A percentile compares a stretch with the other conserved stretches of the same genome.
These are phyloP conservation scores for Torulaspora delbrueckii DNA, from an alignment of 805 yeast genomes.

Conservation along the genomic window DNA sequence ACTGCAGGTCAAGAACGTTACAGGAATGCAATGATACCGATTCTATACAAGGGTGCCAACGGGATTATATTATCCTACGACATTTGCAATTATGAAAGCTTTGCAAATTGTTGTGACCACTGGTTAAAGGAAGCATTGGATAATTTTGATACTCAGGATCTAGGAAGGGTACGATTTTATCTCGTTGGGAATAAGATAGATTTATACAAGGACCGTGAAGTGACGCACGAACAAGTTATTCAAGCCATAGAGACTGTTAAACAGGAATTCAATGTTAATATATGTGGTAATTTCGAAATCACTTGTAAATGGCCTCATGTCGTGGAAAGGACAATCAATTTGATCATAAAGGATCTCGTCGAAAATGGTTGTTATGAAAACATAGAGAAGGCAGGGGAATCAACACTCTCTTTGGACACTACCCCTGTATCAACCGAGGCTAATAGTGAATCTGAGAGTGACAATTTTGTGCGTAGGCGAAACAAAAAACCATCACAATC, in stretches of 20 bases:
- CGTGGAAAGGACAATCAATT: conserved; percentile 38
- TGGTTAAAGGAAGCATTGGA: conserved; percentile 43
- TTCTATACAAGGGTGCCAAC: conserved; percentile 43
- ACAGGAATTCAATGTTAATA: conserved; percentile 30
- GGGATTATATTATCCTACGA: conserved; percentile 44
- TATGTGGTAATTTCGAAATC: conserved; percentile 44
- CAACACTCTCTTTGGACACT: conserved; percentile 8
- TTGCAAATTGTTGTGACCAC: conserved; percentile 36
- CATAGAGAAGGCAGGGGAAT: conserved; percentile 3
- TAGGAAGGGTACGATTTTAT: conserved; percentile 36
- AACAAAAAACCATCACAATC: not conserved
- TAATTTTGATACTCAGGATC: conserved; percentile 27
- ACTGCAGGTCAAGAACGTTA: conserved; percentile 51
- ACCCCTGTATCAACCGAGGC: conserved; percentile 8
- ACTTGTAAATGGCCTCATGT: conserved; percentile 42
- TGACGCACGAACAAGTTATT: conserved; percentile 39
- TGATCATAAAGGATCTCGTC: conserved; percentile 39
- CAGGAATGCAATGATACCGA: conserved; percentile 42
- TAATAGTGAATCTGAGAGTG: conserved; percentile 4
- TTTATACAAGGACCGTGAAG: conserved; percentile 35
- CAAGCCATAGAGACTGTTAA: conserved; percentile 32
- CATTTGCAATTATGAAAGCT: conserved; percentile 38
- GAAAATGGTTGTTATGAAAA: conserved; percentile 39
- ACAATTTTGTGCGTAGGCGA: not conserved
- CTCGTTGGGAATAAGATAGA: conserved; percentile 46